Evolutionary conservation across 2,329 filamentous ascomycete species (phyloP), one percentile per base, ranked within the genome.

Genomic region (Zopfia rhizophila): DNA sequence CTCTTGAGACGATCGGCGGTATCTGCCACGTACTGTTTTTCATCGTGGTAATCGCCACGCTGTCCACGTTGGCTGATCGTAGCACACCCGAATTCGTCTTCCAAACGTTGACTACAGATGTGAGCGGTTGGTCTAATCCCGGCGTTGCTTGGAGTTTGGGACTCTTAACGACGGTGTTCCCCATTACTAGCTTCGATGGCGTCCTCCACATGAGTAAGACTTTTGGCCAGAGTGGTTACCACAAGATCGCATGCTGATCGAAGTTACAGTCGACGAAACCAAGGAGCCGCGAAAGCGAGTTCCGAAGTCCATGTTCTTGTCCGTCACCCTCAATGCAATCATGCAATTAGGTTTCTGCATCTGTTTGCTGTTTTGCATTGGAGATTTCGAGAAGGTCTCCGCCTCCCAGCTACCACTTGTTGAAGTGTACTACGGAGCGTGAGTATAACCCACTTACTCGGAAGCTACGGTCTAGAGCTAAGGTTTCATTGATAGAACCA

Each of bases 11-110:
- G 1, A 52, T 75, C 11, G 65, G 76, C 14, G 63, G 77, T 3
- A 59, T 75, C 18, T 42, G 79, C 5, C 78, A 81, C 42, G 60
- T 80, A 8, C 47, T 74, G 8, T 75, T 77, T 4, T 75, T 80
- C 48, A 73, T 80, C 42, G 75, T 67, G 3, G 71, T 78, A 40
- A 58, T 80, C 11, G 72, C 78, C 17, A 65, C 72, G 2, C 60
- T 80, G 2, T 69, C 68, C 51, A 66, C 72, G 1, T 61, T 75
- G 50, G 69, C 73, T 1, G 68, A 73, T 1, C 42, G 41, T 17
- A 66, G 66, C n/a, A 58, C 60, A 3, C 56, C 72, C 1, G 45
- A 65, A 12, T 69, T 70, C 2, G 75, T 78, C 1, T 77, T 79
- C 45, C 69, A 70, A 7, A 53, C 69, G 0, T 78, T 79, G 51